Evolutionary conservation across 75 land plant species (phyloP), one percentile per base, ranked within the genome.

Genomic region (Cupressus sempervirens): DNA sequence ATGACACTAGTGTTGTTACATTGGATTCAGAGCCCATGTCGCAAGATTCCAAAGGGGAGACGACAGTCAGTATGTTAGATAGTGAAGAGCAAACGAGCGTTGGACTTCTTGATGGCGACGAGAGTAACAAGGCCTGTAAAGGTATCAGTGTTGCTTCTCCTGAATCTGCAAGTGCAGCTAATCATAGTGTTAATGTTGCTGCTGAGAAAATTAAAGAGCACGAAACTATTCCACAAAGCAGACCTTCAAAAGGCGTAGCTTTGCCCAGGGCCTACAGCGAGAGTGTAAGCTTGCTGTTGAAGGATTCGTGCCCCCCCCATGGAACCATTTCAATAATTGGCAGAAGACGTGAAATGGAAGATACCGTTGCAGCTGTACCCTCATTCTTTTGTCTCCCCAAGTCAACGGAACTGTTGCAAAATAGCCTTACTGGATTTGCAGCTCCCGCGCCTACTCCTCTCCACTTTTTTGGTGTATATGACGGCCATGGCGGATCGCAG

Each of bases 401-500:
- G 54, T 16, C 81, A 3, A n/a, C 23, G 8, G 18, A 18, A 7
- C 16, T 52, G 23, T 15, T 53, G 30, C 83, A 48, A 2, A 52
- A 35, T 1, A 58, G 62, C 13, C 14, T 53, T 32, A 10, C 84
- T 81, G 85, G 80, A 1, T 86, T 50, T 30, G 70, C 53, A 45
- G 77, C 48, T 48, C 54, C 75, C 14, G 34, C 16, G 1, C 18
- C 84, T 26, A 58, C 81, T 40, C 68, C 53, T 50, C 53, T 93
- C 34, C 92, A 93, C 67, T 92, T 88, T 82, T 93, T 92, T 84
- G 95, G 89, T 79, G 94, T 93, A 53, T 93, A 90, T 56, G 95
- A 93, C 54, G 95, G 95, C 79, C 95, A 93, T 86, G 95, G 95
- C 14, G 95, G 95, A 29, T 83, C 94, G 9, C 95, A 93, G 91